Evolutionary conservation across 345 rosid species (phyloP).

Genomic region (Triadica sebifera): DNA sequence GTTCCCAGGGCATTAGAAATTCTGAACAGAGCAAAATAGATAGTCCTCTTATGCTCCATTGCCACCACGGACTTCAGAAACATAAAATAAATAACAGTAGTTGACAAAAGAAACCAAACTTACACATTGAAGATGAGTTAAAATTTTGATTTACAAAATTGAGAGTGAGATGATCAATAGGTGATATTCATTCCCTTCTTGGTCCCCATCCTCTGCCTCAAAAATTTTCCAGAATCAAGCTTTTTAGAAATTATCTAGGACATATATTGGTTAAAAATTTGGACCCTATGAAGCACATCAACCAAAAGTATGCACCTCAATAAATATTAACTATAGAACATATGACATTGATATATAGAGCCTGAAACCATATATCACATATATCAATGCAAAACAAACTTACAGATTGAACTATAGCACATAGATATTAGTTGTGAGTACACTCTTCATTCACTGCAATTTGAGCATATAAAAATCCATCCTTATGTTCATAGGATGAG

Average conservation of each 20-base stretch:
- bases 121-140: neutral
- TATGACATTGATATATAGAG: neutral
- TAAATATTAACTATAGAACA: neutral
- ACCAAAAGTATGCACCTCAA: neutral
- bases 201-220: neutral
- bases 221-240: neutral
- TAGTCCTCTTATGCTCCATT: too few relatives aligned
- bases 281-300: neutral
- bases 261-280: neutral
- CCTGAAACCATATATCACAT: too few relatives aligned
- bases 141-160: neutral
- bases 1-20: neutral
- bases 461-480: neutral
- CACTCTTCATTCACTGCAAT: neutral
- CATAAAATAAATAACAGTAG: neutral
- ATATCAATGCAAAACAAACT: too few relatives aligned
- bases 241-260: neutral
- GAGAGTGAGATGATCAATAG: neutral
- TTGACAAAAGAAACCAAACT: neutral
- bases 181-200: neutral
- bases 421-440: neutral
- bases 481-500: neutral
- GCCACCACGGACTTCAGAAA: neutral
- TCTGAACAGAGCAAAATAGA: neutral
- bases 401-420: too few relatives aligned